Base-by-base conservation (phyloP, 148 eudicot genomes). In the Chenopodium formosanum region DNA sequence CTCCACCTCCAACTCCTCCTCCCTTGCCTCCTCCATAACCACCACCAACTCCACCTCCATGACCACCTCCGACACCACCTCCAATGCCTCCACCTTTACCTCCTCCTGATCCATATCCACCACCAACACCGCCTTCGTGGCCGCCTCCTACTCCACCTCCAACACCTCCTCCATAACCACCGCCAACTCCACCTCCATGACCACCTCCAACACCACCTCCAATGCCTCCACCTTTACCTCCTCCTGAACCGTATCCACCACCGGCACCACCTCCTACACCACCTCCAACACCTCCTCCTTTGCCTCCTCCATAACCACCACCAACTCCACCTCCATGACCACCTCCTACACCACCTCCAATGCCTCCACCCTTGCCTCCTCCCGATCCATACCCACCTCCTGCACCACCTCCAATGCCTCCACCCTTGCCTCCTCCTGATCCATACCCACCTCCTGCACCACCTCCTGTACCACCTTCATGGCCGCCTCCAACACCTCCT, bases 41-140 rank as follows among this genome's bases (percentile, higher is more conserved):
- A 1, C 81, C 77, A 40, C 67, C 79, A 22, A 22, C 17, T 0
- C 67, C 76, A 20, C 81, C 77, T 11, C 78, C 85, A 63, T 4
- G 19, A 31, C 81, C 80, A 23, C 84, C 81, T 60, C 80, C 84
- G 16, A 27, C 9, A 31, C 81, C 80, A 23, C 84, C 81, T 60
- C 80, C 84, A n/a, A 29, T 4, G 16, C 81, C 85, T 34, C 85
- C 76, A 34, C 82, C 86, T 52, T 2, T 25, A 40, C 44, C 44
- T 40, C 44, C 44, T 40, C 44, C 44, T 40, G 44, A 40, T 40
- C 44, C 44, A 6, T 40, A 40, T 0, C 75, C 63, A 25, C 70
- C 75, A 2, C 77, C 82, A 2, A 1, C 25, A 1, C 83, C 78
- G 23, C 78, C 83, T 3, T 47, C 78, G 1, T 20, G 53, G 1